A percentile compares a stretch with the other conserved stretches of the same genome.
These are phyloP conservation scores for Pelagophyceae sp. DNA, from an alignment of 352 stramenopile species.

Conservation along the genomic window DNA sequence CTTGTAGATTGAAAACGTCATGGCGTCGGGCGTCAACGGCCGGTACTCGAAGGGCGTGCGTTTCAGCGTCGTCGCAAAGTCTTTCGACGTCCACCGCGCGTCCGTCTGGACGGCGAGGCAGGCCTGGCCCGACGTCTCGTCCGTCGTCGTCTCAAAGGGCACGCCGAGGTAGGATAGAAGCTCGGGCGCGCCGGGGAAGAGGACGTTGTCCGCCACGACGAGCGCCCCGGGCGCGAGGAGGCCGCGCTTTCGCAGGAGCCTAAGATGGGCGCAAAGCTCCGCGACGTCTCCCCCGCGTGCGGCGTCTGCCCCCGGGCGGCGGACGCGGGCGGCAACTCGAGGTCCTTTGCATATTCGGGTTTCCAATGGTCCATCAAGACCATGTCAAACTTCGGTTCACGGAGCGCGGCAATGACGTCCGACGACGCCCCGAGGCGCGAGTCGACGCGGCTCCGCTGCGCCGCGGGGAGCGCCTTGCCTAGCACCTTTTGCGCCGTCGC, in stretches of 20 bases:
- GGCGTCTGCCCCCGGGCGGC: too few species aligned
- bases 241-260: too few species aligned
- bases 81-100: background rate
- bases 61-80: background rate
- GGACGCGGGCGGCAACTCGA: background rate
- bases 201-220: slow-evolving; percentile 17
- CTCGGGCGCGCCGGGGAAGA: slow-evolving; percentile 13
- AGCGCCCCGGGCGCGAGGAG: background rate
- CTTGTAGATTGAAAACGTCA: slow-evolving; percentile 5
- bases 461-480: background rate
- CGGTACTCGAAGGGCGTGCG: slow-evolving; percentile 16
- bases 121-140: background rate
- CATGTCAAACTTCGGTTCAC: background rate
- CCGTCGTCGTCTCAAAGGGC: background rate
- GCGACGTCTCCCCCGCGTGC: too few species aligned
- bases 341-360: slow-evolving; percentile 8
- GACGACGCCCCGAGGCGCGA: background rate
- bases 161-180: slow-evolving; percentile 3
- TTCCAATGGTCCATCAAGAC: slow-evolving; percentile 21
- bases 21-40: slow-evolving; percentile 6
- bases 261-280: too few species aligned
- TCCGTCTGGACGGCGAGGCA: background rate
- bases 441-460: background rate
- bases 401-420: background rate
- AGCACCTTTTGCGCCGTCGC: background rate